Evolutionary conservation across 495 filamentous ascomycete species (phyloP), one percentile per base, ranked within the genome.

Genomic region (Polyplosphaeria fusca): DNA sequence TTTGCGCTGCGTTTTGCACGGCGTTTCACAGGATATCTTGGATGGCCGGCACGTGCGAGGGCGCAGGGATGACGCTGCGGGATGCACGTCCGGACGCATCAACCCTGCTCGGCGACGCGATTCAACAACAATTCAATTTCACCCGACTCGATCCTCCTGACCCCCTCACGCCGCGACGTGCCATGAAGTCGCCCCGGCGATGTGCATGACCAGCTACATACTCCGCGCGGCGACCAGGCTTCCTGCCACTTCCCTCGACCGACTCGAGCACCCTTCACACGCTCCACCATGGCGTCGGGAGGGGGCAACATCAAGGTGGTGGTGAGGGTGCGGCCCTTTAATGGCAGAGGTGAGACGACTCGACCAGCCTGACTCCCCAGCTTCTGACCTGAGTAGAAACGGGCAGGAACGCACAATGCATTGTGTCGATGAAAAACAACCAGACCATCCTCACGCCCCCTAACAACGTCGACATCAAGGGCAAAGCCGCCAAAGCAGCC

Each of bases 261-360:
- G 40, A 42, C 40, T 20, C 23, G 28, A 16, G 44, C 24, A 52
- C 40, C 19, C 22, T 41, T 11, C 32, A 13, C 12, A 19, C 40
- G 27, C 32, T 20, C 4, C 71, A 91, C 90, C 86, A 80, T 86
- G 74, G 82, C 86, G 70, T 80, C 76, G 55, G 87, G 86, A 52
- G 91, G 87, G 71, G 93, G 93, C 73, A 99, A 99, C 70, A 99
- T 99, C 72, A 99, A 97, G 87, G 93, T 99, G 77, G 93, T 99
- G 79, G 93, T 99, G 76, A 83, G 93, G 74, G 80, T 85, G 55
- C 83, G 92, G 68, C 91, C 92, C 26, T 96, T 96, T 73, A 96
- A 95, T 72, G 79, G 80, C 64, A 85, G 91, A 90, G 92, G 91
- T 56, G 53, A 14, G 53, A n/a, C n/a, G n/a, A n/a, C n/a, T n/a